Evolutionary conservation across 805 yeast species (phyloP), one percentile per base, ranked within the genome.

Genomic region (Metschnikowia continentalis): DNA sequence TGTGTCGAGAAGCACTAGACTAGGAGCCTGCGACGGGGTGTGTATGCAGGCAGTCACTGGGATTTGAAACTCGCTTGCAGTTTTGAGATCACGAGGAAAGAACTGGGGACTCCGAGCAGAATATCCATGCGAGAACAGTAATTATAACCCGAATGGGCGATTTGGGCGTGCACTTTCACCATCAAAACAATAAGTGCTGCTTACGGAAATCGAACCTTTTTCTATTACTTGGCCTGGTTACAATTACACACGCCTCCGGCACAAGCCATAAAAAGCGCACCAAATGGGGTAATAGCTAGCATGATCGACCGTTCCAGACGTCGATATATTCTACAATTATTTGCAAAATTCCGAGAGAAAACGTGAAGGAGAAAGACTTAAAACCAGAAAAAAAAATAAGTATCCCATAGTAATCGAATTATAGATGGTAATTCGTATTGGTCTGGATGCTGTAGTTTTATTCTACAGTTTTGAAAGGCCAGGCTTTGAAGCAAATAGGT

Each of bases 1-100:
- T 23, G 47, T 14, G 40, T 43, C 46, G 46, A 43, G 46, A 35
- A 32, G 36, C 7, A 42, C 23, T 17, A 30, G 23, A 32, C 38
- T 42, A 14, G 22, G 38, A 42, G 46, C 38, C 38, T 33, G 33
- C 46, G 35, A 42, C 32, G 33, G 22, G 20, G 5, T 8, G 19
- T 20, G 22, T 35, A 22, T 42, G 38, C 38, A 42, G 46, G 46
- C 5, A 2, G 23, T 8, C 19, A 14, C 17, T 20, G 26, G 19
- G 19, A 10, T 40, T n/a, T 23, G 42, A 40, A 13, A 22, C 32
- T 22, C 38, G 32, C 38, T 42, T 42, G 46, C 46, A 42, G 32
- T 33, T 14, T 32, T n/a, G 35, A 33, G 17, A 15, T 32, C 23
- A 30, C 45, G 19, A 23, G 45, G 38, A 26, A 37, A 42, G 26